Evolutionary conservation across 108 stramenopile genomes (phyloP).

Genomic region (Conticribra weissflogii): DNA sequence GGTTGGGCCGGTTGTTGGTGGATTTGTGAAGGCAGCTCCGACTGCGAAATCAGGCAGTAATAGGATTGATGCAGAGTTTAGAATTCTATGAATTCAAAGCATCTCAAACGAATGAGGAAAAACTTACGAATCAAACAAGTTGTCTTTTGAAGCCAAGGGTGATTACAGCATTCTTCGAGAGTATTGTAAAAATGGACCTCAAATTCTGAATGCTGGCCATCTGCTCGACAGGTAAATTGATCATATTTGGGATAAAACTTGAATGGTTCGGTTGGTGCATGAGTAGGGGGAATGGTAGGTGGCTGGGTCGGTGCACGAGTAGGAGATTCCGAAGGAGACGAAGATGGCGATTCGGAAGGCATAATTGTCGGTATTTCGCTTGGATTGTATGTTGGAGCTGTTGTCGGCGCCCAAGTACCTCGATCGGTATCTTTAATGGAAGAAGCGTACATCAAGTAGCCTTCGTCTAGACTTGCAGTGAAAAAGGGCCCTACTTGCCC

Average conservation of each 20-base stretch:
- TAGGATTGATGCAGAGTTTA: too few species aligned
- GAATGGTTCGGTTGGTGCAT: not conserved
- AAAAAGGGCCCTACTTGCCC: constrained; percentile 17
- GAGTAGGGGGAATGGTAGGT: not conserved
- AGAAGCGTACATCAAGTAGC: constrained; percentile 12
- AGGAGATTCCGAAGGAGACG: not conserved
- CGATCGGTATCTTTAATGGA: constrained; percentile 1
- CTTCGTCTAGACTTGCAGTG: constrained; percentile 18
- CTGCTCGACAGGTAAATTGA: constrained; percentile 7
- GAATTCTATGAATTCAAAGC: constrained; percentile 1
- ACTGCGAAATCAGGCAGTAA: too few species aligned
- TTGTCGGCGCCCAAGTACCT: constrained; percentile 1
- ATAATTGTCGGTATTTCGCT: constrained; percentile 11
- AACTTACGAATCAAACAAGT: constrained; percentile 24
- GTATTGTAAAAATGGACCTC: constrained; percentile 23
- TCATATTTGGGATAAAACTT: constrained; percentile 26
- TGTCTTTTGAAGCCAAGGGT: constrained; percentile 22
- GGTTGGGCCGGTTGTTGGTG: too few species aligned
- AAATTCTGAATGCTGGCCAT: constrained; percentile 8
- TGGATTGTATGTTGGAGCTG: not conserved
- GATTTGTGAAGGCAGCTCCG: too few species aligned
- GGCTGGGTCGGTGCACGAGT: not conserved
- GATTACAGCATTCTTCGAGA: constrained; percentile 35
- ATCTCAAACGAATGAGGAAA: constrained; percentile 4
- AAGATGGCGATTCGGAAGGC: not conserved